Evolutionary conservation across 441 rosid genomes (phyloP), one percentile per base, ranked within the genome.

Genomic region (Oxalis stricta): DNA sequence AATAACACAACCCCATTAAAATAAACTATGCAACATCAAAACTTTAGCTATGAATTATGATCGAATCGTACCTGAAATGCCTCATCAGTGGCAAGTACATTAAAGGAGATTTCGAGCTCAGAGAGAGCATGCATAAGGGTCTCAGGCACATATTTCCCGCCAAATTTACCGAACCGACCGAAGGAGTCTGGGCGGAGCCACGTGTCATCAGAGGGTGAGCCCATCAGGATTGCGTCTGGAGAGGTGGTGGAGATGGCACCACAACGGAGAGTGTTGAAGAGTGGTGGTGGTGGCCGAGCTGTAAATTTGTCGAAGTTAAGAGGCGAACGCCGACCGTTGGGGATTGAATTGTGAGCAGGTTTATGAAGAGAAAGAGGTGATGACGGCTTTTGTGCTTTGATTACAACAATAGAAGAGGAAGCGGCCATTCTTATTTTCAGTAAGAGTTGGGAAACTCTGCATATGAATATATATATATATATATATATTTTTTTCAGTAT

Each of bases 121-220:
- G 85, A 44, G 23, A 89, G 89, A 18, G 93, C 98, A 55, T 59
- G 45, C 93, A 89, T 89, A 8, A 85, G 73, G 14, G 98, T 89
- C 46, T 89, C 96, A 0, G 94, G 98, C 10, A 89, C 98, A 42
- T 71, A 89, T 54, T 85, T 85, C 18, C 98, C 98, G 7, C 98
- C 96, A 46, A 78, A 85, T 61, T 65, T 72, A 2, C 96, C 98
- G 38, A 78, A 89, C 26, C 98, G 75, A 0, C 98, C 98, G 31
- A 80, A 76, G 0, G 87, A 55, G 58, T 89, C 98, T 14, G 96
- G 98, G 23, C 94, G 55, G 42, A 52, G 63, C 83, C 77, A 72
- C 7, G 15, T 5, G 28, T 41, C 30, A n/a, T n/a, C n/a, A n/a
- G n/a, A 21, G 79, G 58, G 47, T 71, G 79, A 56, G 18, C 14